Base-by-base conservation (phyloP, 2,329 filamentous ascomycete genomes). In the Phaeosphaeriaceae sp. region DNA sequence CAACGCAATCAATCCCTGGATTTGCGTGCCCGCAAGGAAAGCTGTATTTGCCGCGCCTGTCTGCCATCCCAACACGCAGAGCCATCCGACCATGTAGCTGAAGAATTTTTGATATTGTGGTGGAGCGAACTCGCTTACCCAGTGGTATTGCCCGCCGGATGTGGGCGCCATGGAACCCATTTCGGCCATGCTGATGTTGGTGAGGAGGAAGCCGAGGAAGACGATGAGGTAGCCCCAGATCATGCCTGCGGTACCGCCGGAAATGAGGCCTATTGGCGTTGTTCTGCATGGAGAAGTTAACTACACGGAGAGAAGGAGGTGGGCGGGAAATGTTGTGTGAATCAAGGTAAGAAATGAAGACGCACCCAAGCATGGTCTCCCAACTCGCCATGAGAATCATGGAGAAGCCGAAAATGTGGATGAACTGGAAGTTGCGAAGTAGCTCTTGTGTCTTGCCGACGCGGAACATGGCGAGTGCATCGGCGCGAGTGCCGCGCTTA, bases 11-110 rank as follows among this genome's bases (percentile, higher is more conserved):
- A 44, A 22, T 19, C 42, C 42, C 42, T 44, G 42, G 17, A 44
- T 44, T n/a, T 44, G 42, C 8, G 42, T 44, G 4, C 15, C 42
- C 7, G 42, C n/a, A 19, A 44, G 57, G 40, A 80, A 75, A 5
- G 79, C 77, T 59, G 30, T 35, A 49, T 11, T 35, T 3, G 30
- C 30, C 30, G 13, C 13, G 15, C 13, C 30, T 24, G 75, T 72
- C 57, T 79, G 77, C 77, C 78, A 80, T 2, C 75, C 77, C 0
- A 74, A 54, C 2, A 77, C 70, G 21, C 72, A 73, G 2, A 78
- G 67, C 80, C 79, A 81, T 15, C 79, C 79, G 44, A 77, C 63
- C 0, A 65, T 54, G 24, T 67, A 65, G 19, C 54, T 59, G 22
- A 67, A 32, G 22, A 64, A 61, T 19, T 49, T 54, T 19, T 63